Evolutionary conservation across 495 filamentous ascomycete genomes (phyloP).

Genomic region (Lophiostoma macrostomum): DNA sequence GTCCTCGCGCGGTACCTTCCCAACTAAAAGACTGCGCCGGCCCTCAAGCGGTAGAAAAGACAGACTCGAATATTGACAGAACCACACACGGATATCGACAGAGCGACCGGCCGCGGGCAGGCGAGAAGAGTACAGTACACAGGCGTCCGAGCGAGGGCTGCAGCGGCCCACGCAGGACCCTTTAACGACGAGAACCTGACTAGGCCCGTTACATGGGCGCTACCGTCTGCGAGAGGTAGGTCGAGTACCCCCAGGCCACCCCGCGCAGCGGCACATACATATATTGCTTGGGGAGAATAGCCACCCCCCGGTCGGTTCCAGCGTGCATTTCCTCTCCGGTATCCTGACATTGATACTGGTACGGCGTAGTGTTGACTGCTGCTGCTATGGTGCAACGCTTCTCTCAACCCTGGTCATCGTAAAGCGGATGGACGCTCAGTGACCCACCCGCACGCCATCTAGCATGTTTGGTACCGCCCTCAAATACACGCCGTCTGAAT

Average conservation of each 20-base stretch:
- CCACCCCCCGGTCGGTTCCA: no score
- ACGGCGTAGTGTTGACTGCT: no score
- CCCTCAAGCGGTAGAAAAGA: conserved; percentile 6
- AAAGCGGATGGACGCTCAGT: no score
- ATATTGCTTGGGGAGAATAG: no score
- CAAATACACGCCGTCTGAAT: not conserved
- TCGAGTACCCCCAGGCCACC: conserved; percentile 13
- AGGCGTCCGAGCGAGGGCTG: not conserved
- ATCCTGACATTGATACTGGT: no score
- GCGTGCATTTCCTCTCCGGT: no score
- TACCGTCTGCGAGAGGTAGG: conserved; percentile 9
- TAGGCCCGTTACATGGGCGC: conserved; percentile 15
- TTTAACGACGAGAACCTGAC: conserved; percentile 25
- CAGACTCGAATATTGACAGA: not conserved
- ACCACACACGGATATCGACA: not conserved
- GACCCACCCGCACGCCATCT: no score
- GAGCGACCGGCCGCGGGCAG: not conserved
- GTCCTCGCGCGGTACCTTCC: no score
- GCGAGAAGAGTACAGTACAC: conserved; percentile 3
- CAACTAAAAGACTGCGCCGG: no score
- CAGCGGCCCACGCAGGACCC: not conserved
- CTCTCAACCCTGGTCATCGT: no score
- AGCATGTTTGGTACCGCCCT: conserved; percentile 1
- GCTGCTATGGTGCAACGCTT: no score
- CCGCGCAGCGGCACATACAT: conserved; percentile 2